These are phyloP conservation scores for Trichoderma sp. DNA, from an alignment of 2,329 filamentous ascomycete genomes.

Conservation along the genomic window DNA sequence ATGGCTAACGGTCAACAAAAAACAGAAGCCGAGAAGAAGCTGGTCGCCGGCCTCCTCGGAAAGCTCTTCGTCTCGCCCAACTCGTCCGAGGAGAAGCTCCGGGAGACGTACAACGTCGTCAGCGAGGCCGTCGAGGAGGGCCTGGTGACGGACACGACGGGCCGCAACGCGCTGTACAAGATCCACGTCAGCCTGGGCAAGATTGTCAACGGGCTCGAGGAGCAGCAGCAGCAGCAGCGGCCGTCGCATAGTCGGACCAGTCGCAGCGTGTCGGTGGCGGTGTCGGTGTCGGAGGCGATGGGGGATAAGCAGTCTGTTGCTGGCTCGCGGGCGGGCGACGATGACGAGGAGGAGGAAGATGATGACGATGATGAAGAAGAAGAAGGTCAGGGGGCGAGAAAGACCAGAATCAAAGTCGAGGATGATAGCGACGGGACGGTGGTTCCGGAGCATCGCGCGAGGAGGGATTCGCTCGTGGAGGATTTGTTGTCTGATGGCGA, in stretches of 20 bases:
- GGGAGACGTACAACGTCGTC: constrained; percentile 60
- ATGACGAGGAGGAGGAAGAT: constrained; percentile 28
- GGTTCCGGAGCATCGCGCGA: constrained; percentile 30
- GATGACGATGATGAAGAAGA: too few species aligned
- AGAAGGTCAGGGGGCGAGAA: too few species aligned
- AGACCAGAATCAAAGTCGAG: constrained; percentile 51
- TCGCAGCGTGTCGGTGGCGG: constrained; percentile 47
- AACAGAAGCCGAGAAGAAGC: constrained; percentile 82
- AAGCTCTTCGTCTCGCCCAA: constrained; percentile 79
- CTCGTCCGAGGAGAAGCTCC: constrained; percentile 60
- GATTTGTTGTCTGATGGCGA: constrained; percentile 48
- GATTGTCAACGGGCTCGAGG: constrained; percentile 64
- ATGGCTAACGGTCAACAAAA: constrained; percentile 36
- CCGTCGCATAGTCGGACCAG: constrained; percentile 46
- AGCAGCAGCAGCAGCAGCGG: constrained; percentile 37
- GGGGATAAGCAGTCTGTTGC: constrained; percentile 43
- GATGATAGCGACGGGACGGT: constrained; percentile 38
- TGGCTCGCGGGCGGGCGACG: constrained; percentile 46
- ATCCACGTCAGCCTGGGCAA: constrained; percentile 68
- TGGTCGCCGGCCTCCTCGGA: constrained; percentile 72
- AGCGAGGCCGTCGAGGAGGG: constrained; percentile 65
- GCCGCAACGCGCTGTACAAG: constrained; percentile 67
- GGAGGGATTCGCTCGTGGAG: constrained; percentile 43
- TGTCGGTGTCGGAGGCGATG: constrained; percentile 36
- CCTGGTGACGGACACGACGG: constrained; percentile 61